Evolutionary conservation across 2,329 filamentous ascomycete species (phyloP).

Genomic region (Thelonectria blattea): DNA sequence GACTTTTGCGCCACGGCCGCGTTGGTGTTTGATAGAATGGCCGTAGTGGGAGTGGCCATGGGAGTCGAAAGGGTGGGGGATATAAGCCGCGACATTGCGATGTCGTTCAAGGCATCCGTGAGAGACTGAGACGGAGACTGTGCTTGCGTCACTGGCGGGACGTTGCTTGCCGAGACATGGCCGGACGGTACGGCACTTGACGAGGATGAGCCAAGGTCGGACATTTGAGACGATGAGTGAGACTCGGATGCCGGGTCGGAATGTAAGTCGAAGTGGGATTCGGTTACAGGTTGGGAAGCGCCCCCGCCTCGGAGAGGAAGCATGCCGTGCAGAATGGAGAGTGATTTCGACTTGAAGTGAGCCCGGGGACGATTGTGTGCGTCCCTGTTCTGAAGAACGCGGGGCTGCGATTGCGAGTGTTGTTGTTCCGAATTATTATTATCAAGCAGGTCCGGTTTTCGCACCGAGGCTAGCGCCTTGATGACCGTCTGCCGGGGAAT

Average conservation of each 20-base stretch:
- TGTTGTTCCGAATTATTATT: not conserved
- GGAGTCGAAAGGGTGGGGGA: constrained; percentile 34
- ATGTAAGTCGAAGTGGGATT: constrained; percentile 20
- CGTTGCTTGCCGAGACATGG: not conserved
- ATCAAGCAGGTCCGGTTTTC: constrained; percentile 65
- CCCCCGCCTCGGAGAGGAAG: constrained; percentile 52
- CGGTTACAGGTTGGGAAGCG: constrained; percentile 42
- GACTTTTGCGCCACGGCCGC: constrained; percentile 21
- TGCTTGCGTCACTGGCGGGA: not conserved
- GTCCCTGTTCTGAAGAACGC: not conserved
- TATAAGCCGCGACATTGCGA: constrained; percentile 50
- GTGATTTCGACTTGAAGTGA: constrained; percentile 20
- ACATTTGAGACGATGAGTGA: not conserved
- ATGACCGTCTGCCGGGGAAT: constrained; percentile 82
- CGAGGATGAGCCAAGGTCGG: not conserved
- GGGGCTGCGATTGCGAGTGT: not conserved
- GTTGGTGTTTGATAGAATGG: constrained; percentile 12
- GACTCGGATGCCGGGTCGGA: constrained; percentile 3
- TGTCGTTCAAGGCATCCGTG: constrained; percentile 63
- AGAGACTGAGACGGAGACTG: constrained; percentile 64
- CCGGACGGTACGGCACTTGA: not conserved
- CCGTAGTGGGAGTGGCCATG: constrained; percentile 32
- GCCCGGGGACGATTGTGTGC: constrained; percentile 16
- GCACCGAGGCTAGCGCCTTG: constrained; percentile 77
- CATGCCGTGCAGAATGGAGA: constrained; percentile 52